Percentiles rank a stretch among this genome's conserved stretches.
Evolutionary conservation across 805 yeast genomes (phyloP).

Genomic region (Zygosaccharomyces bailii): DNA sequence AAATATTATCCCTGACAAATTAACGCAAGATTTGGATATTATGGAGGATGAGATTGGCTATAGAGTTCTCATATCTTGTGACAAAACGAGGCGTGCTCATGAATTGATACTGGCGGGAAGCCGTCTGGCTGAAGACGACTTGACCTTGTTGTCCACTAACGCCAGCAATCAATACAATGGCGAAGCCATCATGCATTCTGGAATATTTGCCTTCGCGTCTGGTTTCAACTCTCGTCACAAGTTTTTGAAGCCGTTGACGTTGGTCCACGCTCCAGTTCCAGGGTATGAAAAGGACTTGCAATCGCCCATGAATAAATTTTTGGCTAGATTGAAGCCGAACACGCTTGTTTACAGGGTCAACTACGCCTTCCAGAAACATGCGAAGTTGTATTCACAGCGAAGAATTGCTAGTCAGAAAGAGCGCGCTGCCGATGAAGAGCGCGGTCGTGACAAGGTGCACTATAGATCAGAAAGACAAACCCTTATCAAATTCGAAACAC

Average conservation of each 20-base stretch:
- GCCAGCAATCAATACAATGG: conserved; percentile 41
- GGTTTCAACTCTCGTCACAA: conserved; percentile 65
- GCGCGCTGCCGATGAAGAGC: conserved; percentile 34
- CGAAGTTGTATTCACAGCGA: conserved; percentile 39
- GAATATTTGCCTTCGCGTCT: conserved; percentile 61
- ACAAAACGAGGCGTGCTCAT: conserved; percentile 20
- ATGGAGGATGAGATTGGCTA: conserved; percentile 16
- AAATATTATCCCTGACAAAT: conserved; percentile 15
- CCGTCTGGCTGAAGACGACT: conserved; percentile 58
- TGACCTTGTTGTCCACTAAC: conserved; percentile 47
- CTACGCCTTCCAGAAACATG: conserved; percentile 68
- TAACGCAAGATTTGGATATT: conserved; percentile 10
- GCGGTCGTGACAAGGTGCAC: conserved; percentile 44
- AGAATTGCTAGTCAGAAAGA: conserved; percentile 37
- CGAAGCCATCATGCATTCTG: conserved; percentile 58
- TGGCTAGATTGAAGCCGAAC: conserved; percentile 50
- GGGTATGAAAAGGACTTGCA: conserved; percentile 54
- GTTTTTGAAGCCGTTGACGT: conserved; percentile 52
- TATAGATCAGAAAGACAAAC: conserved; percentile 59
- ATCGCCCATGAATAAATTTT: conserved; percentile 64
- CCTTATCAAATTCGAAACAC: conserved; percentile 50
- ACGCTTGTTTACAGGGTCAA: conserved; percentile 61
- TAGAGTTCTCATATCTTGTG: conserved; percentile 18
- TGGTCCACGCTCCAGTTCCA: conserved; percentile 71
- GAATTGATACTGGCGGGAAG: conserved; percentile 27